These are phyloP conservation scores for Saururus chinensis DNA, from an alignment of 164 flowering plant species.

Conservation along the genomic window DNA sequence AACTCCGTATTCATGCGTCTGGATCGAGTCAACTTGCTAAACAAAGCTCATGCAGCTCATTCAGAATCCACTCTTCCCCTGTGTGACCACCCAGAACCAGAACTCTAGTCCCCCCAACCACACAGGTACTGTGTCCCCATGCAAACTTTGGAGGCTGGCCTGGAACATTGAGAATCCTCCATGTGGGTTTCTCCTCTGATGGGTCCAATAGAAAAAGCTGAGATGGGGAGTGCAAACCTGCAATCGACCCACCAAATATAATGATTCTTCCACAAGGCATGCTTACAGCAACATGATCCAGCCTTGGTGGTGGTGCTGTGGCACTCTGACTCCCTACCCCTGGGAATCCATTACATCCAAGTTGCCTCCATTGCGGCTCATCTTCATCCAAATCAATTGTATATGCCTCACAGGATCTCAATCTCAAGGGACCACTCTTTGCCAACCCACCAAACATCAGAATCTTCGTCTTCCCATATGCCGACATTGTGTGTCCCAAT, in stretches of 20 bases:
- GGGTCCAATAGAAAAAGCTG: slow-evolving; percentile 83
- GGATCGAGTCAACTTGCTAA: slow-evolving; percentile 60
- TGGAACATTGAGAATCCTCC: slow-evolving; percentile 80
- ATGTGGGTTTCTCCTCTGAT: slow-evolving; percentile 73
- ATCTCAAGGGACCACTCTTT: slow-evolving; percentile 60
- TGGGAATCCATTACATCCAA: slow-evolving; percentile 40
- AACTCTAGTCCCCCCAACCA: slow-evolving; percentile 76
- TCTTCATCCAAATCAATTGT: slow-evolving; percentile 69
- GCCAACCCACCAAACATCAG: slow-evolving; percentile 90
- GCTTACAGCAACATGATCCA: slow-evolving; percentile 83
- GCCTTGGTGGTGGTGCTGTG: slow-evolving; percentile 71
- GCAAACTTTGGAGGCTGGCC: slow-evolving; percentile 81
- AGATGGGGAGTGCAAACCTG: slow-evolving; percentile 76
- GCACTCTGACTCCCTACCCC: slow-evolving; percentile 47
- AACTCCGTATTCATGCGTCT: slow-evolving; percentile 15
- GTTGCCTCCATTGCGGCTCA: slow-evolving; percentile 63
- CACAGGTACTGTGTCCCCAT: slow-evolving; percentile 95
- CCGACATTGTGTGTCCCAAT: slow-evolving; percentile 78
- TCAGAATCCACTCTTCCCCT: slow-evolving; percentile 82
- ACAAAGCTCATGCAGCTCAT: slow-evolving; percentile 73
- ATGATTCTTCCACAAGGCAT: slow-evolving; percentile 86
- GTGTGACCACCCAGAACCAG: slow-evolving; percentile 78
- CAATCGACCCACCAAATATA: slow-evolving; percentile 81
- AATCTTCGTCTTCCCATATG: slow-evolving; percentile 60
- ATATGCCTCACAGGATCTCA: slow-evolving; percentile 74